Percentiles rank a stretch among this genome's conserved stretches.
phyloP scores from a whole-genome alignment of 1,284 basidiomycete species.

The Pisolithus thermaeus region DNA sequence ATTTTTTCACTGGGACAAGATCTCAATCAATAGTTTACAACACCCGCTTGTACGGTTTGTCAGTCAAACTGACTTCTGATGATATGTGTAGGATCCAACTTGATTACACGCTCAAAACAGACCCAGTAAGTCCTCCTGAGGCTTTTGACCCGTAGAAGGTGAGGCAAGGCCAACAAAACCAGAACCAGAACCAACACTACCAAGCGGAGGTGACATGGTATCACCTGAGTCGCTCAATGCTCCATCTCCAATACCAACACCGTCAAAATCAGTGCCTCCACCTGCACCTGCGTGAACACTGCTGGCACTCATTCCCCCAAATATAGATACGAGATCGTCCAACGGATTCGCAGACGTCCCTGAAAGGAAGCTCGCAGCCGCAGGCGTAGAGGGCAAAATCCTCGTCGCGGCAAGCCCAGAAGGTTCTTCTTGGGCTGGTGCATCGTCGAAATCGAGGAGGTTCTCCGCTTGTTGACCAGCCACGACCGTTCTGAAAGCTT shows the following conservation, averaged over 20 bases:
- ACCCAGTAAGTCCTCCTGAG: constrained; percentile 46
- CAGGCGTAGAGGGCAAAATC: constrained; percentile 61
- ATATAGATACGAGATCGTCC: constrained; percentile 87
- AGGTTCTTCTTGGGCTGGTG: constrained; percentile 54
- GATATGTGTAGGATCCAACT: no score
- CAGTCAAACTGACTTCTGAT: no score
- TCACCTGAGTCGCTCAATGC: constrained; percentile 3
- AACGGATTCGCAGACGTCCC: constrained; percentile 81
- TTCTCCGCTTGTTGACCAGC: constrained; percentile 92
- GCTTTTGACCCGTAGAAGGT: constrained; percentile 20
- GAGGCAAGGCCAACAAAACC: constrained; percentile 13
- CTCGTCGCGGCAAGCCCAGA: constrained; percentile 72
- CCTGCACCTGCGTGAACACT: constrained; percentile 7
- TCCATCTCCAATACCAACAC: constrained; percentile 7
- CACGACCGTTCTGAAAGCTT: constrained; percentile 84
- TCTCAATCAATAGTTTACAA: no score
- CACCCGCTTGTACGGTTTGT: no score
- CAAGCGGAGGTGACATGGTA: constrained; percentile 8
- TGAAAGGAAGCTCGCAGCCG: constrained; percentile 62
- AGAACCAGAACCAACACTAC: background rate
- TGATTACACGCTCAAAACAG: constrained; percentile 32
- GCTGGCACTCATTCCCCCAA: constrained; percentile 47
- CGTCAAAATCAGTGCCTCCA: background rate
- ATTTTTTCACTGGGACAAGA: no score
- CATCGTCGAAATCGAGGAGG: constrained; percentile 88